Evolutionary conservation across 2,329 filamentous ascomycete species (phyloP).

Genomic region (Hymenoscyphus repandus): DNA sequence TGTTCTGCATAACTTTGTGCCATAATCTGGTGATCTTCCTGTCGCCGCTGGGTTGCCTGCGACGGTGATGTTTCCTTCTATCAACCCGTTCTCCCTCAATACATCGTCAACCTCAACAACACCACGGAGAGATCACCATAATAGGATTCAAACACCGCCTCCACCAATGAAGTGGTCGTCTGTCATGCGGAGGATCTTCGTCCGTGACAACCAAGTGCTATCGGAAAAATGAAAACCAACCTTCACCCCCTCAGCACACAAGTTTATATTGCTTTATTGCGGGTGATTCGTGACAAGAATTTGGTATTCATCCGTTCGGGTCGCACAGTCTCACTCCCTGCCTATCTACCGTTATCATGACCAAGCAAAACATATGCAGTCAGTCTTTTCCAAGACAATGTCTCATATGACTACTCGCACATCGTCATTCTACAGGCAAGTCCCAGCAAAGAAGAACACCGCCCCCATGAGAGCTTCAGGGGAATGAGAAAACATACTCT

Average conservation of each 20-base stretch:
- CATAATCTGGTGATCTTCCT: background rate
- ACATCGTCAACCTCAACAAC: background rate
- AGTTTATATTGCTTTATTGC: conserved; percentile 1
- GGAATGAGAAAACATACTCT: no score
- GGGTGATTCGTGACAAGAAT: background rate
- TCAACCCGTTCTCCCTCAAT: background rate
- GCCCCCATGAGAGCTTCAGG: no score
- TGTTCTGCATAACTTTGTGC: conserved; percentile 2
- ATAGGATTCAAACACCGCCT: no score
- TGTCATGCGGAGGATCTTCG: conserved; percentile 2
- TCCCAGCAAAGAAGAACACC: no score
- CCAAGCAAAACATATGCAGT: background rate
- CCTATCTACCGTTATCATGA: background rate
- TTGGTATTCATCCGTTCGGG: background rate
- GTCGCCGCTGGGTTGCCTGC: no score
- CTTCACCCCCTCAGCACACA: background rate
- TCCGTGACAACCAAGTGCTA: background rate
- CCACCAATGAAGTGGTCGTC: background rate
- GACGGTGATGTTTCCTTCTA: no score
- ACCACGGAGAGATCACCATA: no score
- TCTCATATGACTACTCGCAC: no score
- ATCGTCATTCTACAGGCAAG: no score
- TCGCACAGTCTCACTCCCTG: background rate
- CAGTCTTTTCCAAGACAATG: no score
- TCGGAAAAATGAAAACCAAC: background rate